phyloP scores from a whole-genome alignment of 345 rosid species.

The Erodium maritimum region DNA sequence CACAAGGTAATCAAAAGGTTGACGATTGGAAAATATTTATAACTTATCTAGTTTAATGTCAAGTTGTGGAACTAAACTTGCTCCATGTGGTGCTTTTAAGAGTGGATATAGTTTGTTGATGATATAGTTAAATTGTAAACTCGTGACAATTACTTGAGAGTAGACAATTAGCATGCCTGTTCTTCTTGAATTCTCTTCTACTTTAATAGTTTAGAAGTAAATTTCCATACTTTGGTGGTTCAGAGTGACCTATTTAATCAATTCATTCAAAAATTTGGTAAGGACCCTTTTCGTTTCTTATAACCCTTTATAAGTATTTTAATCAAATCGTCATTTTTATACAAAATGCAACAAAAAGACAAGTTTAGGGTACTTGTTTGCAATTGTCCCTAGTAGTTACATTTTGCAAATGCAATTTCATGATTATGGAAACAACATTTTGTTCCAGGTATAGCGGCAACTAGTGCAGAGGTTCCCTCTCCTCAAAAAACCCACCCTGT shows the following conservation, averaged over 20 bases:
- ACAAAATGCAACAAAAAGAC: too few relatives aligned
- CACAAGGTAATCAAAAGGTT: slow-evolving; percentile 28
- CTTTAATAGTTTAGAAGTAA: not conserved
- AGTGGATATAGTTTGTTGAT: not conserved
- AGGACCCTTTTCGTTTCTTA: not conserved
- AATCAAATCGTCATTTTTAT: too few relatives aligned
- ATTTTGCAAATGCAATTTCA: not conserved
- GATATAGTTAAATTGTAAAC: too few relatives aligned
- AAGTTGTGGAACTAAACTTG: not conserved
- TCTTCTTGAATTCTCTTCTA: not conserved
- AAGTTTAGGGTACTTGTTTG: too few relatives aligned
- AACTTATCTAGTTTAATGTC: not conserved
- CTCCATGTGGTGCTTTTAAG: not conserved
- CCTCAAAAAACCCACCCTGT: slow-evolving; percentile 21
- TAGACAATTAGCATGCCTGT: not conserved
- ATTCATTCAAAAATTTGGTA: too few relatives aligned
- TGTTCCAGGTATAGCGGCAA: slow-evolving; percentile 15
- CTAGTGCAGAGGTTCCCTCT: slow-evolving; percentile 23
- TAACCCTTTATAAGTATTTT: not conserved
- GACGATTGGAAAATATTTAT: not conserved
- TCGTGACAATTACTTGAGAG: not conserved
- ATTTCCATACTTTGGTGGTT: not conserved
- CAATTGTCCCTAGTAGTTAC: too few relatives aligned
- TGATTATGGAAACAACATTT: slow-evolving; percentile 1
- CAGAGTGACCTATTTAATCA: not conserved